Percentiles rank a stretch among this genome's conserved stretches.
These are phyloP conservation scores for Fusarium continuum DNA, from an alignment of 2,329 filamentous ascomycete genomes.

Conservation along the genomic window DNA sequence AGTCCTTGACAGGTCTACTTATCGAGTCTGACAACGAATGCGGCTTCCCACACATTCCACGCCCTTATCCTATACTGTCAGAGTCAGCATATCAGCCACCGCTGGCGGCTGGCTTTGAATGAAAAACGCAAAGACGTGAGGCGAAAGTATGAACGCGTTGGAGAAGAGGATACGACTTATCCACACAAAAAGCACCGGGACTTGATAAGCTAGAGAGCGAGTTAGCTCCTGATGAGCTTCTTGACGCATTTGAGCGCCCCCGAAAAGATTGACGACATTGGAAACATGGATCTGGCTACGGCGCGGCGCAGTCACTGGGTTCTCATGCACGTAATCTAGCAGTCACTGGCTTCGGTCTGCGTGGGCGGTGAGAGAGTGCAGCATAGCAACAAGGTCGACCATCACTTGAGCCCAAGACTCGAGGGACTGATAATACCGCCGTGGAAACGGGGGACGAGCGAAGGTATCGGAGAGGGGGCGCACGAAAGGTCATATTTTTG, in stretches of 20 bases:
- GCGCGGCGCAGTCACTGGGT: conserved; percentile 69
- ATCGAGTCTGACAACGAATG: conserved; percentile 71
- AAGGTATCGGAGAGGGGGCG: conserved; percentile 49
- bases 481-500: conserved; percentile 65
- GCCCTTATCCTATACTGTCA: conserved; percentile 73
- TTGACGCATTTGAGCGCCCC: conserved; percentile 65
- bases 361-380: conserved; percentile 65
- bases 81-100: conserved; percentile 52
- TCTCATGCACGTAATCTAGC: conserved; percentile 67
- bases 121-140: conserved; percentile 44
- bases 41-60: conserved; percentile 71
- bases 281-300: conserved; percentile 61
- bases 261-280: conserved; percentile 62
- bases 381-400: conserved; percentile 62
- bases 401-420: conserved; percentile 65
- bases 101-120: conserved; percentile 43
- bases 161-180: conserved; percentile 64
- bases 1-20: conserved; percentile 74
- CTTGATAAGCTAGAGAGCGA: conserved; percentile 64
- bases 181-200: conserved; percentile 69
- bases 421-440: conserved; percentile 56
- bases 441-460: conserved; percentile 54
- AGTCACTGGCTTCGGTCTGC: conserved; percentile 66
- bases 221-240: conserved; percentile 59
- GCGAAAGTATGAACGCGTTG: conserved; percentile 39